These are phyloP conservation scores for Wallacemonas collosoma DNA, from an alignment of 208 protist species.

Conservation along the genomic window DNA sequence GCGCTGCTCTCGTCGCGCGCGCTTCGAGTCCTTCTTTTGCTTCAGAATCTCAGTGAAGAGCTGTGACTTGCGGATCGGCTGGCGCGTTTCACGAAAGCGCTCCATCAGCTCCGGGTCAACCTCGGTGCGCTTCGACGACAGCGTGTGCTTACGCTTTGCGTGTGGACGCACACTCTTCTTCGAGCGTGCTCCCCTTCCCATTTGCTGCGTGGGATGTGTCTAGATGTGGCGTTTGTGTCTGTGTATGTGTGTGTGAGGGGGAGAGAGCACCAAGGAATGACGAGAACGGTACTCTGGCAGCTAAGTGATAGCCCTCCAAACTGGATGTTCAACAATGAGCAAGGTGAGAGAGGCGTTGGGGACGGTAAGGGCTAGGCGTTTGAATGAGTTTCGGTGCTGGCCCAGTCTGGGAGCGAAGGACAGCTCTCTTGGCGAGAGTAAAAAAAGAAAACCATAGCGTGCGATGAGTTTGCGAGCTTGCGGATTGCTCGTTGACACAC, in stretches of 20 bases:
- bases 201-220: conserved; percentile 14
- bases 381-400: too few relatives aligned
- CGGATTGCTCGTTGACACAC: too few relatives aligned
- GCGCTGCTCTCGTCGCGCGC: conserved; percentile 74
- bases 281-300: too few relatives aligned
- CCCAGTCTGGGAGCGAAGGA: too few relatives aligned
- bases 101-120: conserved; percentile 81
- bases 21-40: conserved; percentile 91
- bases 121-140: conserved; percentile 47
- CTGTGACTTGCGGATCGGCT: conserved; percentile 84
- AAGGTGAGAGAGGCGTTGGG: too few relatives aligned
- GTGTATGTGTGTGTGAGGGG: conserved; percentile 15
- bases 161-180: conserved; percentile 50
- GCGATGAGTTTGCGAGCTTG: too few relatives aligned
- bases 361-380: too few relatives aligned
- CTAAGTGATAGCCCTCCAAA: too few relatives aligned
- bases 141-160: conserved; percentile 39
- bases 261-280: background rate
- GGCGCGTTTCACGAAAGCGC: conserved; percentile 82
- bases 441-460: too few relatives aligned
- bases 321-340: too few relatives aligned
- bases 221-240: conserved; percentile 16
- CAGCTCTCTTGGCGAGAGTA: too few relatives aligned
- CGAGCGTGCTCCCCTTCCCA: conserved; percentile 83
- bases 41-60: conserved; percentile 85